phyloP scores from a whole-genome alignment of 108 stramenopile species.

The Nitzschia sp. region DNA sequence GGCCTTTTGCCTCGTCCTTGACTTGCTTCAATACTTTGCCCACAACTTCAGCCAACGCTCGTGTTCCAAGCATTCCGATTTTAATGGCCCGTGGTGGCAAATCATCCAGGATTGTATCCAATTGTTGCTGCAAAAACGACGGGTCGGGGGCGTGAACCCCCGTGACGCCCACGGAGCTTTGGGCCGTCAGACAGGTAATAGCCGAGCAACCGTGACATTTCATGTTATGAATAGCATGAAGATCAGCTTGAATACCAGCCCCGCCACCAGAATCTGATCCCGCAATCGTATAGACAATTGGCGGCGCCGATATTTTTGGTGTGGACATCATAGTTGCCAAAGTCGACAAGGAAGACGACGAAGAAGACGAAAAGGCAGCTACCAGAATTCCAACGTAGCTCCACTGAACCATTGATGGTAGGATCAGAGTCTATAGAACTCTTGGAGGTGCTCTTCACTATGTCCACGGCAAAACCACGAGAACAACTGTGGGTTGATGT shows the following conservation, averaged over 20 bases:
- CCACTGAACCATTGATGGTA: too few relatives aligned
- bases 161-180: constrained; percentile 80
- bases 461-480: too few relatives aligned
- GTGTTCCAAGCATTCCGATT: constrained; percentile 89
- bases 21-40: constrained; percentile 58
- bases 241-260: constrained; percentile 95
- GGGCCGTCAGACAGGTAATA: constrained; percentile 89
- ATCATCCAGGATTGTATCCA: constrained; percentile 72
- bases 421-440: too few relatives aligned
- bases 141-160: constrained; percentile 64
- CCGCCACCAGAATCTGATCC: constrained; percentile 95
- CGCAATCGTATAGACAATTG: constrained; percentile 93
- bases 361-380: neutral
- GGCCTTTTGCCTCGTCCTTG: constrained; percentile 4
- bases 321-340: neutral
- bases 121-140: constrained; percentile 56
- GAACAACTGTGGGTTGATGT: too few relatives aligned
- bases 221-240: constrained; percentile 84
- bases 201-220: constrained; percentile 92
- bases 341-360: neutral
- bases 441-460: too few relatives aligned
- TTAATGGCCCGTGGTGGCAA: constrained; percentile 85
- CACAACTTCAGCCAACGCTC: constrained; percentile 68
- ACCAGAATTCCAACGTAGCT: neutral
- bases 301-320: constrained; percentile 37